Evolutionary conservation across 305 asterid genomes (phyloP), one percentile per base, ranked within the genome.

Genomic region (Solanum hybrid): DNA sequence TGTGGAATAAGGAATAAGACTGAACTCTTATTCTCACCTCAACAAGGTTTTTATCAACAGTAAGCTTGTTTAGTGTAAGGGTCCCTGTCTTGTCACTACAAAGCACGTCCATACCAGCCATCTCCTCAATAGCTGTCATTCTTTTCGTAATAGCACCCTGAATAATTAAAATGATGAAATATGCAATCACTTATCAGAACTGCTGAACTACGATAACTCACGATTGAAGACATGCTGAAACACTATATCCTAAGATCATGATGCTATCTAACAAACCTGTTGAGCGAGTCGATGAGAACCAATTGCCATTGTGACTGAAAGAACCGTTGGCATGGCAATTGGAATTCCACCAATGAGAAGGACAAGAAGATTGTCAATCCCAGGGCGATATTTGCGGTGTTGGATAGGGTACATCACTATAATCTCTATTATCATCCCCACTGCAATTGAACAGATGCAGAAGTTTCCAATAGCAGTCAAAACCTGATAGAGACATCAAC

Each of bases 81-180:
- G 99, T 97, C 86, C 99, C 99, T 0, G 99, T 96, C 91, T 97
- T 97, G 91, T 97, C 99, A 85, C 99, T 97, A 93, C 99, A 97
- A 83, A 97, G 98, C 89, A 97, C 99, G 76, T 97, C 99, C 99
- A 97, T 97, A 89, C 99, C 99, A 24, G 98, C 99, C 99, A 97
- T 96, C 90, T 97, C 99, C 94, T 97, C 99, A 82, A 98, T 98
- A 87, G 99, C 99, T 39, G 99, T 98, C 99, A 98, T 98, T 94
- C 99, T 95, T 94, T 98, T 98, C 5, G 99, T 98, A 91, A 98
- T 98, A 92, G 99, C 99, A 89, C 99, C 99, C 99, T 97, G 85
- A 28, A 90, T 39, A 51, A 86, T 46, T 64, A 51, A 85, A 24
- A 80, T 74, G 67, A n/a, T 91, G 37, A 93, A 79, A 82, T 26